These are phyloP conservation scores for Paracoccidioides lutzii DNA, from an alignment of 2,329 filamentous ascomycete species.

Conservation along the genomic window DNA sequence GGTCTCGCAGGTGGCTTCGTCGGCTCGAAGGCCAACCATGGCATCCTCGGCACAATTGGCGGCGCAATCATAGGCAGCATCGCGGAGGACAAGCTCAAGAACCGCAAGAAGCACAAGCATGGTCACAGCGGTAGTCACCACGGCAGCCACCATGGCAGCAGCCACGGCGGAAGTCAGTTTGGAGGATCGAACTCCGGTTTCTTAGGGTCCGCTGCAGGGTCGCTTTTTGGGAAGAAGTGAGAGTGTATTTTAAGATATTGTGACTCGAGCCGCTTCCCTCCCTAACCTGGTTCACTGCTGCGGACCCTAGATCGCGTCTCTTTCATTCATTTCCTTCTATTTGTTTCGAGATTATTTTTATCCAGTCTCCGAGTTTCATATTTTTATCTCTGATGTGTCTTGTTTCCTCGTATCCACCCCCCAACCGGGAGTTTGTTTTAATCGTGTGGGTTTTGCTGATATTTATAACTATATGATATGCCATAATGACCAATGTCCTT, in stretches of 20 bases:
- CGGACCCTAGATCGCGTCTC: neutral
- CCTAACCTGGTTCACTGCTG: no score
- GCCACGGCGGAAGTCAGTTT: neutral
- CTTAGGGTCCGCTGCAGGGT: neutral
- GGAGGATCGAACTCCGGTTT: neutral
- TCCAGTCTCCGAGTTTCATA: no score
- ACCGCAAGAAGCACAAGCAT: constrained; percentile 27
- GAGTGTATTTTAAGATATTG: neutral
- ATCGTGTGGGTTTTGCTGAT: neutral
- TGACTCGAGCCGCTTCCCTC: neutral
- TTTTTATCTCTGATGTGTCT: no score
- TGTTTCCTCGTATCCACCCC: neutral
- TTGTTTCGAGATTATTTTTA: no score
- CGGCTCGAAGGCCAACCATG: constrained; percentile 37
- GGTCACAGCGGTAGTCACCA: constrained; percentile 16
- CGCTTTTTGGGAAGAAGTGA: constrained; percentile 6
- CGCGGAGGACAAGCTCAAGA: constrained; percentile 34
- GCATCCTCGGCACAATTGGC: constrained; percentile 36
- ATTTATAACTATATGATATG: neutral
- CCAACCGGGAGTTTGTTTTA: neutral
- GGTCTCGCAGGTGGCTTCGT: constrained; percentile 35
- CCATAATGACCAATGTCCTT: neutral
- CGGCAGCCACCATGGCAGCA: constrained; percentile 12
- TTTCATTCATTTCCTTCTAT: no score
- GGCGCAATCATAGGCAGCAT: constrained; percentile 36